Conservation (phyloP, 1,284 basidiomycete genomes). For the Melanopsichium pennsylvanicum region DNA sequence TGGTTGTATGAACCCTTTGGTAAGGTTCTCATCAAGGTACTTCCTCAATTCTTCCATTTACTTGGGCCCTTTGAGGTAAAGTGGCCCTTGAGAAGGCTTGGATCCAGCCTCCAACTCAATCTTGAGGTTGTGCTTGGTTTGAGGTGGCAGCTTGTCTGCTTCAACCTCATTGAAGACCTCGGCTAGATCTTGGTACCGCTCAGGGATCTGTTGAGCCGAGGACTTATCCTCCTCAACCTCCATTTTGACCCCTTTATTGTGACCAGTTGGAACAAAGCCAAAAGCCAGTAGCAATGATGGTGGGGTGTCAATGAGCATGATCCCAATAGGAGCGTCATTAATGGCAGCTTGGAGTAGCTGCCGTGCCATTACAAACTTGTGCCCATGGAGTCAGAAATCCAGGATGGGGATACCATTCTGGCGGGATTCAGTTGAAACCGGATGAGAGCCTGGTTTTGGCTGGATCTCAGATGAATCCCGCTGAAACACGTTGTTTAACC, state of each 20-base stretch:
- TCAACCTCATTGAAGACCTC: not conserved
- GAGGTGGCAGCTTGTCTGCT: not conserved
- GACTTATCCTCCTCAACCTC: not conserved
- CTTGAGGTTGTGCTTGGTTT: not conserved
- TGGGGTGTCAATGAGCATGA: no score
- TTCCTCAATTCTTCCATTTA: not conserved
- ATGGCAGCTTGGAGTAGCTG: no score
- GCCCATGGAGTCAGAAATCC: no score
- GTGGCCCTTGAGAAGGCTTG: not conserved
- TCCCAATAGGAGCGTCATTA: no score
- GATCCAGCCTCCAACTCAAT: not conserved
- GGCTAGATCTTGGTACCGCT: not conserved
- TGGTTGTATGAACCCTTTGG: conserved; percentile 2
- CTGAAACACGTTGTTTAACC: no score
- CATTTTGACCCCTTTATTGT: not conserved
- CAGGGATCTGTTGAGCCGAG: not conserved
- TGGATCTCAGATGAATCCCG: no score
- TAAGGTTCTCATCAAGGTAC: conserved; percentile 1
- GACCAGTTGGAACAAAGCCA: no score
- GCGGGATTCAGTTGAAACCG: no score
- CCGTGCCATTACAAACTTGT: not conserved
- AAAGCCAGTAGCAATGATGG: no score
- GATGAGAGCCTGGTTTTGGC: no score
- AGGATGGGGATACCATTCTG: no score
- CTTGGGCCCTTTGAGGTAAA: not conserved